Conservation (phyloP, 495 filamentous ascomycete genomes). For the Xylaria bambusicola region DNA sequence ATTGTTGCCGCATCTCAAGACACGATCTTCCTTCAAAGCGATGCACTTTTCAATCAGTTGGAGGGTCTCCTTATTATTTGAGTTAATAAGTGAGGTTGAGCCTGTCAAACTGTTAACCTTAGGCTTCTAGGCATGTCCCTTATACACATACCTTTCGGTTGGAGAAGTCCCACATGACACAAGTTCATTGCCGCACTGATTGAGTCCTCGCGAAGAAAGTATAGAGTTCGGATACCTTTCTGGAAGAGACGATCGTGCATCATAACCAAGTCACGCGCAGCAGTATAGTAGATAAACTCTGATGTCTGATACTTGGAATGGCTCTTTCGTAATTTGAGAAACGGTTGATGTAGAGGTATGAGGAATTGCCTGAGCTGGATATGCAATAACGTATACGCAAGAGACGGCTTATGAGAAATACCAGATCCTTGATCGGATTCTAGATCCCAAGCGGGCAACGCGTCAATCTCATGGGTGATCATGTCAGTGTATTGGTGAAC, state of each 20-base stretch:
- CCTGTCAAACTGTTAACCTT: constrained; percentile 28
- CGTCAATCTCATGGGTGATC: constrained; percentile 36
- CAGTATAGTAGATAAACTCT: constrained; percentile 37
- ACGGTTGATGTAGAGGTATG: constrained; percentile 36
- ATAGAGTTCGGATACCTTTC: constrained; percentile 33
- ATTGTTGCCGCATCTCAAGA: constrained; percentile 35
- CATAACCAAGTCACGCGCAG: constrained; percentile 36
- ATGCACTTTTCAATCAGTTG: constrained; percentile 37
- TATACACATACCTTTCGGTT: constrained; percentile 40
- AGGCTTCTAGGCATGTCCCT: background rate
- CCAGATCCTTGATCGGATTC: constrained; percentile 20
- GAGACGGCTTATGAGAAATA: constrained; percentile 26
- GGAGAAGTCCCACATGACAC: constrained; percentile 50
- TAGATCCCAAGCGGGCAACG: constrained; percentile 35
- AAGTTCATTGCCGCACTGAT: constrained; percentile 36
- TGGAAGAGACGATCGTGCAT: constrained; percentile 34
- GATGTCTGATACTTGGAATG: constrained; percentile 32
- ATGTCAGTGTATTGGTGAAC: constrained; percentile 38
- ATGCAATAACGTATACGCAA: constrained; percentile 34
- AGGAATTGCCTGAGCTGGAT: constrained; percentile 39
- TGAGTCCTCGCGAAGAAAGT: constrained; percentile 37
- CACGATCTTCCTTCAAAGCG: constrained; percentile 34
- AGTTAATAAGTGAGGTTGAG: constrained; percentile 31
- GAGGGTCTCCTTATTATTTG: constrained; percentile 33
- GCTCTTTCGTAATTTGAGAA: constrained; percentile 32